Evolutionary conservation across 2,329 filamentous ascomycete genomes (phyloP).

Genomic region (Magnaporthiopsis poae): DNA sequence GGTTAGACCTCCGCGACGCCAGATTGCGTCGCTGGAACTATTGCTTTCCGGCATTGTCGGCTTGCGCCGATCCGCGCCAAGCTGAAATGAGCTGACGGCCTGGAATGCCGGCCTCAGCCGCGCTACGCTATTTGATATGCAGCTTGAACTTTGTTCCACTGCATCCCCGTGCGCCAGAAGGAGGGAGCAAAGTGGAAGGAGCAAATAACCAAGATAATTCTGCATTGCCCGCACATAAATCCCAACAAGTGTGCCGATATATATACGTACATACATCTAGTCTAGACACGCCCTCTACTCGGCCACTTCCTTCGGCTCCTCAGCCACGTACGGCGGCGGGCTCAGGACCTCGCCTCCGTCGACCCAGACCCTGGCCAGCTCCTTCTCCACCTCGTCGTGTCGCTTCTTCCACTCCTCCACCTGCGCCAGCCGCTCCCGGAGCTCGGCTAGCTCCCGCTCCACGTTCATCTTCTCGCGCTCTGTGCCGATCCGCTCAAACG

Average conservation of each 20-base stretch:
- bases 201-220: neutral
- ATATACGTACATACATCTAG: neutral
- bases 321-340: conserved; percentile 32
- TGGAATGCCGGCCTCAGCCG: neutral
- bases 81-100: neutral
- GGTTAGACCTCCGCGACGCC: neutral
- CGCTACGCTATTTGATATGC: neutral
- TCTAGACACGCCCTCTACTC: neutral
- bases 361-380: conserved; percentile 59
- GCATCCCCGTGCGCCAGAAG: neutral
- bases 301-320: neutral
- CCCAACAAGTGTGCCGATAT: too few relatives aligned
- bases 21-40: neutral
- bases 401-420: conserved; percentile 78
- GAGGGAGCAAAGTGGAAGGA: neutral
- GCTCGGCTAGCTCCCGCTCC: conserved; percentile 78
- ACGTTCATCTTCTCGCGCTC: conserved; percentile 87
- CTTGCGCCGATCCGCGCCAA: neutral
- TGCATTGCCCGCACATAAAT: neutral
- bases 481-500: conserved; percentile 86
- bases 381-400: conserved; percentile 68
- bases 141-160: too few relatives aligned
- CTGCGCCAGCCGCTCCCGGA: conserved; percentile 67
- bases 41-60: neutral
- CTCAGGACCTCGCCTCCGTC: conserved; percentile 39